Percentiles rank a stretch among this genome's conserved stretches.
Conservation (phyloP, 176 grass and related monocot genomes). For the Avena eriantha region DNA sequence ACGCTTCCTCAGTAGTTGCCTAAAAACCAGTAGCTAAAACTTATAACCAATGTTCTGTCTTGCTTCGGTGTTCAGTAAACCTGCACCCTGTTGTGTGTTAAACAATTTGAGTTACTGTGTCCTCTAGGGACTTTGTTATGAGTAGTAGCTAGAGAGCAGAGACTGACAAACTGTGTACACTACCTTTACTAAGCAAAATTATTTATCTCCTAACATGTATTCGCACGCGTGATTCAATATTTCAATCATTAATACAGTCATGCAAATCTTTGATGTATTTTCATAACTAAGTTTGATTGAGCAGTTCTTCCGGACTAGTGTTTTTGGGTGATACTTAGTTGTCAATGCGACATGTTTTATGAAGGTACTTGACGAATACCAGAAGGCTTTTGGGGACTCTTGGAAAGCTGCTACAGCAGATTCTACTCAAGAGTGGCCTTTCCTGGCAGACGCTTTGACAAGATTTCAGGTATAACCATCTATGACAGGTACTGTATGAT, state of each 20-base stretch:
- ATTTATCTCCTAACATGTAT: neutral
- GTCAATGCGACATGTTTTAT: conserved; percentile 31
- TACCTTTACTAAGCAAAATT: neutral
- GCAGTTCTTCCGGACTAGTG: neutral
- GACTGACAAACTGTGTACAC: neutral
- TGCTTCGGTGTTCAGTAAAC: neutral
- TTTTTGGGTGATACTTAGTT: conserved; percentile 5
- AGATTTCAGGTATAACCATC: conserved; percentile 79
- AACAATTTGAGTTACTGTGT: neutral
- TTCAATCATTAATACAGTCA: neutral
- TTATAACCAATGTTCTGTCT: neutral
- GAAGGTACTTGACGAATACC: conserved; percentile 99
- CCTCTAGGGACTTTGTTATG: neutral
- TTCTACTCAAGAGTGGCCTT: conserved; percentile 81
- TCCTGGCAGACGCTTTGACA: conserved; percentile 79
- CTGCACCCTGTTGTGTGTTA: neutral
- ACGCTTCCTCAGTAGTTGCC: neutral
- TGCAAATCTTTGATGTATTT: neutral
- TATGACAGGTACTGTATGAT: conserved; percentile 15
- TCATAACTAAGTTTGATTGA: neutral
- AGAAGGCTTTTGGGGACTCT: conserved; percentile 90
- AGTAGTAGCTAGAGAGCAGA: neutral
- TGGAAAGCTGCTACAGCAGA: conserved; percentile 71
- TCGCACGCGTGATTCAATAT: neutral
- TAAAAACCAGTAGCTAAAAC: neutral